These are phyloP conservation scores for Odontarrhena argentea DNA, from an alignment of 345 rosid species.

Conservation along the genomic window DNA sequence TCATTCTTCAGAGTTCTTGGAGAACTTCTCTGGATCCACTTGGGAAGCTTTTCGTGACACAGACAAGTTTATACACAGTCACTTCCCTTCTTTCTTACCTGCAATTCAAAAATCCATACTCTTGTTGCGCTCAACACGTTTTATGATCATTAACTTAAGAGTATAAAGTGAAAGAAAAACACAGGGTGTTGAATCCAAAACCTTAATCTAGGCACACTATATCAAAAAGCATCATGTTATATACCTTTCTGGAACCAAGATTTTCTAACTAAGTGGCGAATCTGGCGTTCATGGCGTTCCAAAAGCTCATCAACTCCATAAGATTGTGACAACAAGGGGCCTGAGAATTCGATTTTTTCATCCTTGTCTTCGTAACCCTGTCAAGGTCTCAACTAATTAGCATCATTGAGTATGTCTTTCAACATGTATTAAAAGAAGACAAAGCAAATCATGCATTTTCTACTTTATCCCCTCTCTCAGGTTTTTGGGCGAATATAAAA, in stretches of 20 bases:
- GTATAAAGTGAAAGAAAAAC: background rate
- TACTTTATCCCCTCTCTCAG: conserved; percentile 24
- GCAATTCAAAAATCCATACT: conserved; percentile 36
- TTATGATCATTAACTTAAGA: conserved; percentile 5
- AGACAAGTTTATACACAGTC: conserved; percentile 29
- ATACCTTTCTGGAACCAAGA: conserved; percentile 96
- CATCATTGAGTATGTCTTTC: conserved; percentile 25
- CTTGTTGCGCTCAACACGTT: conserved; percentile 13
- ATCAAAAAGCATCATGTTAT: background rate
- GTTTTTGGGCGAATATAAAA: conserved; percentile 23
- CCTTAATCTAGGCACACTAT: background rate
- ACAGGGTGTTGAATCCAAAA: background rate
- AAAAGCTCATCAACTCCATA: conserved; percentile 84
- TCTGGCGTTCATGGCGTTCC: conserved; percentile 78
- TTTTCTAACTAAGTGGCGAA: conserved; percentile 84
- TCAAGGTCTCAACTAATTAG: conserved; percentile 33
- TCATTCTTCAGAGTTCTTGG: conserved; percentile 23
- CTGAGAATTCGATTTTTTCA: conserved; percentile 84
- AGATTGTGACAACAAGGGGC: conserved; percentile 81
- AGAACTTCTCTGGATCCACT: conserved; percentile 17
- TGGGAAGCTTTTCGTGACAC: conserved; percentile 29
- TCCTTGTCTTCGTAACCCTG: conserved; percentile 60
- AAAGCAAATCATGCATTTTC: conserved; percentile 35
- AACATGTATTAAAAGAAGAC: conserved; percentile 22
- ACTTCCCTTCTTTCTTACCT: conserved; percentile 64